Percentiles rank a stretch among this genome's conserved stretches.
phyloP scores from a whole-genome alignment of 2,329 filamentous ascomycete species.

The Cladophialophora psammophila region DNA sequence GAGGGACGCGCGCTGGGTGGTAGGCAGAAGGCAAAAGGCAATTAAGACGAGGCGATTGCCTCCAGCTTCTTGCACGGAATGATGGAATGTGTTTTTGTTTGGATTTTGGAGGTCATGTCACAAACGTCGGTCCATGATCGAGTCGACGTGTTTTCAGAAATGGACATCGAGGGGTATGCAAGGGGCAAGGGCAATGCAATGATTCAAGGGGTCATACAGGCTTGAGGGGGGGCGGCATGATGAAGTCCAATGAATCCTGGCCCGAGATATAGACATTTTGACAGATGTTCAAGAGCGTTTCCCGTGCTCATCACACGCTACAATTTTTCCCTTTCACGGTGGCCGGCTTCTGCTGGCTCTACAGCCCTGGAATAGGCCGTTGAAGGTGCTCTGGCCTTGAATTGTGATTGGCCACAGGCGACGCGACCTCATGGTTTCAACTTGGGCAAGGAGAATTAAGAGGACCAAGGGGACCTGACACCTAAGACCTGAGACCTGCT shows the following conservation, averaged over 20 bases:
- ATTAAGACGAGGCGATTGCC: neutral
- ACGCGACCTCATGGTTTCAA: constrained; percentile 29
- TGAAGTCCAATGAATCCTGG: constrained; percentile 17
- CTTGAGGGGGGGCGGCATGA: constrained; percentile 8
- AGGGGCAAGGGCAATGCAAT: neutral
- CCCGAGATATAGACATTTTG: constrained; percentile 23
- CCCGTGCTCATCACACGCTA: constrained; percentile 4
- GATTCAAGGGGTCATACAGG: neutral
- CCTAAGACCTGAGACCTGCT: constrained; percentile 9
- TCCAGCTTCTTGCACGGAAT: neutral
- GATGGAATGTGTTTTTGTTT: neutral
- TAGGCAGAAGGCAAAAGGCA: neutral
- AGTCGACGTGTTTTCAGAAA: neutral
- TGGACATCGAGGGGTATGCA: neutral
- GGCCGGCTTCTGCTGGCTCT: neutral
- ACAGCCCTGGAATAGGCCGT: neutral
- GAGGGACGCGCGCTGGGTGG: neutral
- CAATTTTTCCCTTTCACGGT: neutral
- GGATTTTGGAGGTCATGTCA: constrained; percentile 5
- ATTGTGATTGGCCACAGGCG: constrained; percentile 30
- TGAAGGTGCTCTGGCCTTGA: neutral
- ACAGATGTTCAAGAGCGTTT: constrained; percentile 13
- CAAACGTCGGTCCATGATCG: neutral
- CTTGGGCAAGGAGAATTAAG: constrained; percentile 13
- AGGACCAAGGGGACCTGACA: too few relatives aligned